These are phyloP conservation scores for Euclidium syriacum DNA, from an alignment of 345 rosid species.

Conservation along the genomic window DNA sequence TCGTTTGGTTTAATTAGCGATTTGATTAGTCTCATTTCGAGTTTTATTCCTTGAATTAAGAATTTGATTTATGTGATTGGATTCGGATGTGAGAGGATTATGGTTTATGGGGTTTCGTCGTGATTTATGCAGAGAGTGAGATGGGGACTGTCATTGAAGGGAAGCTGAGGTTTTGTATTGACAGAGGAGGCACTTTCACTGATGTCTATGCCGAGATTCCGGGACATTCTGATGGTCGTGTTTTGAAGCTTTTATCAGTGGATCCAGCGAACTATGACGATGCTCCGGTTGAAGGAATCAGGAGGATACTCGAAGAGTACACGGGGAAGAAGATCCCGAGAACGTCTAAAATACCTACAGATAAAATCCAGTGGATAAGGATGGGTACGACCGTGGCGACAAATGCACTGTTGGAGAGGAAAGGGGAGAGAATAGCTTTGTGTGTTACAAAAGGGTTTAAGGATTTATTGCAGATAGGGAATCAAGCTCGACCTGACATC, in stretches of 20 bases:
- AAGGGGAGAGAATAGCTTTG: conserved; percentile 85
- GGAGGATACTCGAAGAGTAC: conserved; percentile 82
- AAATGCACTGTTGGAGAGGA: conserved; percentile 91
- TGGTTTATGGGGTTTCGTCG: not conserved
- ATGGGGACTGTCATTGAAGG: conserved; percentile 52
- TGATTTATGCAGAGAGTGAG: conserved; percentile 12
- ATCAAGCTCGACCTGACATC: conserved; percentile 86
- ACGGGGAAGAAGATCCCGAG: conserved; percentile 63
- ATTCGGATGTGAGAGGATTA: not conserved
- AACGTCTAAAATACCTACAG: conserved; percentile 69
- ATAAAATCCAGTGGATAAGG: conserved; percentile 93
- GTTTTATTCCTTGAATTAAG: not conserved
- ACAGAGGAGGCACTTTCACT: conserved; percentile 95
- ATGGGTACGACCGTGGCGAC: conserved; percentile 99
- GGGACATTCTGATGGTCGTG: conserved; percentile 60
- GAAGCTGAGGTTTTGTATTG: conserved; percentile 78
- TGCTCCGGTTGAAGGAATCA: conserved; percentile 93
- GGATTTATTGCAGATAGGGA: conserved; percentile 93
- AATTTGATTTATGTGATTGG: not conserved
- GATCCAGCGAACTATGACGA: conserved; percentile 94
- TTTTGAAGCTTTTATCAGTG: conserved; percentile 83
- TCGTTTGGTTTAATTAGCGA: not conserved
- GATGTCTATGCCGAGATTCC: conserved; percentile 97
- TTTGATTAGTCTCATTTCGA: not conserved
- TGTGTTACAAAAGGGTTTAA: conserved; percentile 83